Conservation (phyloP, 208 protist genomes). For the Leishmania martiniquensis region DNA sequence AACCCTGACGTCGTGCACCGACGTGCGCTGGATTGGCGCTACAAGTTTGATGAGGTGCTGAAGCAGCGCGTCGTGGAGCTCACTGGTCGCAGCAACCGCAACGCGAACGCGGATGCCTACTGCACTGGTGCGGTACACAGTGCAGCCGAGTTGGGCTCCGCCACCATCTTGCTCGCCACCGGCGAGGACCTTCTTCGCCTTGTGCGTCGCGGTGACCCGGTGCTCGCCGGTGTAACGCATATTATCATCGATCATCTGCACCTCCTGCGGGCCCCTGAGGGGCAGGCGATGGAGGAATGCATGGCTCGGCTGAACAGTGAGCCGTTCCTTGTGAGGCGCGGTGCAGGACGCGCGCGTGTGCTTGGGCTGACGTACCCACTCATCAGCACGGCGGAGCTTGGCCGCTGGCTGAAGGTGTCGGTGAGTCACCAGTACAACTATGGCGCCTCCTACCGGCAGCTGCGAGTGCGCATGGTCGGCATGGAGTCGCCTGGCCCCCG, state of each 20-base stretch:
- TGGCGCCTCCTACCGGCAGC: constrained; percentile 71
- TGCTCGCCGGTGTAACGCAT: constrained; percentile 69
- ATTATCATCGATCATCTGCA: constrained; percentile 87
- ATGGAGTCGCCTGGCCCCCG: constrained; percentile 54
- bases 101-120: neutral
- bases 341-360: constrained; percentile 58
- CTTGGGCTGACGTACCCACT: constrained; percentile 87
- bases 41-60: constrained; percentile 81
- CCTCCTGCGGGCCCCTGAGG: constrained; percentile 75
- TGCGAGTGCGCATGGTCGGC: constrained; percentile 66
- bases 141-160: constrained; percentile 26
- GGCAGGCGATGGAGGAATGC: constrained; percentile 83
- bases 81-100: neutral
- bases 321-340: constrained; percentile 63
- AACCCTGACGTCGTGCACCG: constrained; percentile 70
- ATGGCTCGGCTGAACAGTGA: constrained; percentile 70
- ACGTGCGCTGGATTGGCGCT: constrained; percentile 78
- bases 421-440: constrained; percentile 74
- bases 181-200: constrained; percentile 52
- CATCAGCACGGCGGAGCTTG: constrained; percentile 82
- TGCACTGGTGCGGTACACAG: neutral
- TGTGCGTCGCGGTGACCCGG: constrained; percentile 44
- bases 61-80: constrained; percentile 64
- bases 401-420: constrained; percentile 82
- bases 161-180: constrained; percentile 71